Evolutionary conservation across 148 eudicot genomes (phyloP).

Genomic region (Amaranthus cruentus): DNA sequence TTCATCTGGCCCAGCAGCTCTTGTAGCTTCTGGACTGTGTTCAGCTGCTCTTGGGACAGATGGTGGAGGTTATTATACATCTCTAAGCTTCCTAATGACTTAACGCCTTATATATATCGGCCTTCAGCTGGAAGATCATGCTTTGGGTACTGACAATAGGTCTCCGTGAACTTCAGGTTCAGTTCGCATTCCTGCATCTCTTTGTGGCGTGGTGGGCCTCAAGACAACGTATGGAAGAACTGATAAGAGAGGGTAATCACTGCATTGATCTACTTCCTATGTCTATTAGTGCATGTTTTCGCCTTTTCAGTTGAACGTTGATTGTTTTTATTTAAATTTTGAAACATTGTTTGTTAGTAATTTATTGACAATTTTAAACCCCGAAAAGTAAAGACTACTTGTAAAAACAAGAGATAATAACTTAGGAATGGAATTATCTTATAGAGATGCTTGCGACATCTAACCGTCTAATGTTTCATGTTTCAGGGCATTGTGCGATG

Average conservation of each 20-base stretch:
- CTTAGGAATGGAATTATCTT: no score
- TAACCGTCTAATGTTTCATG: no score
- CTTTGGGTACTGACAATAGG: slow-evolving; percentile 2
- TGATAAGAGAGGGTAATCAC: slow-evolving; percentile 67
- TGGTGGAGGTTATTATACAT: slow-evolving; percentile 73
- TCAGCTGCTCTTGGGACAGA: slow-evolving; percentile 95
- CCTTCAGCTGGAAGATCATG: neutral
- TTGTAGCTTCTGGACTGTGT: slow-evolving; percentile 89
- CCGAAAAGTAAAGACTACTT: no score
- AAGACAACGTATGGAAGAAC: slow-evolving; percentile 88
- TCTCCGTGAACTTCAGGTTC: slow-evolving; percentile 63
- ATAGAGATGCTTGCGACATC: no score
- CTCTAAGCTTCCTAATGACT: neutral
- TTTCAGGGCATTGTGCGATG: no score
- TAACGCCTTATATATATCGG: neutral
- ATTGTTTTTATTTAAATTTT: no score
- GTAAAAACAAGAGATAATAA: no score
- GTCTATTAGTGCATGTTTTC: no score
- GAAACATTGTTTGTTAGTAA: no score
- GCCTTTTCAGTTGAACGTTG: no score
- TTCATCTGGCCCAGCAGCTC: slow-evolving; percentile 94
- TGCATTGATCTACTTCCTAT: slow-evolving; percentile 2
- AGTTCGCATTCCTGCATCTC: slow-evolving; percentile 88
- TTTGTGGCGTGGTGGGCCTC: slow-evolving; percentile 90
- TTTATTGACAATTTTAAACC: no score